These are phyloP conservation scores for Phytophthora capsici DNA, from an alignment of 352 stramenopile species.

Conservation along the genomic window DNA sequence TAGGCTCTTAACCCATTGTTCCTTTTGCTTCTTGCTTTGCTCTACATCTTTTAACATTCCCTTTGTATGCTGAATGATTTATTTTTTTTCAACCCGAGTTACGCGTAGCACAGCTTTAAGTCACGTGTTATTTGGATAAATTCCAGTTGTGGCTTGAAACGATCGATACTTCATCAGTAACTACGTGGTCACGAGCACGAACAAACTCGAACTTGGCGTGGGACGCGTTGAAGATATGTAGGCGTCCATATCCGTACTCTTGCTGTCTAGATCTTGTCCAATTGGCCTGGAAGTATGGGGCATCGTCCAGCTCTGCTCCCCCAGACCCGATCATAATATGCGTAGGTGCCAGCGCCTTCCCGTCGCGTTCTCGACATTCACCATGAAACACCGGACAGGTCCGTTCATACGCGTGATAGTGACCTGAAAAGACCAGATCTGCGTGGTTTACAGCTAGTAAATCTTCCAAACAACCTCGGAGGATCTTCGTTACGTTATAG, in stretches of 20 bases:
- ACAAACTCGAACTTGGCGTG: slow-evolving; percentile 60
- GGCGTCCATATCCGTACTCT: slow-evolving; percentile 50
- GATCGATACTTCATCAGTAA: slow-evolving; percentile 43
- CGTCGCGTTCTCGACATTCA: slow-evolving; percentile 26
- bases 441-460: slow-evolving; percentile 44
- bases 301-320: slow-evolving; percentile 44
- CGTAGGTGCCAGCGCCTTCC: slow-evolving; percentile 34
- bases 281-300: slow-evolving; percentile 28
- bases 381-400: slow-evolving; percentile 54
- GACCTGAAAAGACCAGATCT: slow-evolving; percentile 59
- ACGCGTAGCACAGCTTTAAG: no score
- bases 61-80: no score
- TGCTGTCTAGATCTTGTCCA: slow-evolving; percentile 37
- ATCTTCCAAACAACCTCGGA: slow-evolving; percentile 48
- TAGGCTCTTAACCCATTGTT: no score
- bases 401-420: slow-evolving; percentile 69
- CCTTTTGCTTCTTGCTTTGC: no score
- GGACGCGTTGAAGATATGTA: slow-evolving; percentile 56
- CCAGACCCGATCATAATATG: slow-evolving; percentile 64
- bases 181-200: slow-evolving; percentile 24
- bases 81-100: no score
- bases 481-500: slow-evolving; percentile 33
- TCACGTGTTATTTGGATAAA: not conserved
- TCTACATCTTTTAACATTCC: no score
- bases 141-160: slow-evolving; percentile 47